These are phyloP conservation scores for Fusarium devonianum DNA, from an alignment of 2,329 filamentous ascomycete species.

Conservation along the genomic window DNA sequence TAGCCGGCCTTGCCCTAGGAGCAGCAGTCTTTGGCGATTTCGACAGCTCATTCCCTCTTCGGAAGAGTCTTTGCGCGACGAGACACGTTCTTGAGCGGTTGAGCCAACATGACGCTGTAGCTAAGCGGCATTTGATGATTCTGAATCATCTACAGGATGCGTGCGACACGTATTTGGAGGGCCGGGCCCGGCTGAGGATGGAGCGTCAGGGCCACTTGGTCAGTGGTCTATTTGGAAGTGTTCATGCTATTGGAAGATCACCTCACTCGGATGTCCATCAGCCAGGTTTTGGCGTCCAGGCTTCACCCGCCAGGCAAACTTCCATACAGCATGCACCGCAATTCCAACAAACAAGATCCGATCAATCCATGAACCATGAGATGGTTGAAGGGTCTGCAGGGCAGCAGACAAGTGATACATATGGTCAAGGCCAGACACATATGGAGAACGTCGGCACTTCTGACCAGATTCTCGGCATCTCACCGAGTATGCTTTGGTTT, in stretches of 20 bases:
- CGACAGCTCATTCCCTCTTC: constrained; percentile 45
- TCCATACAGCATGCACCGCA: background rate
- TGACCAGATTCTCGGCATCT: constrained; percentile 36
- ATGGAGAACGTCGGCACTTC: constrained; percentile 16
- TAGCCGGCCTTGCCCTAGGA: constrained; percentile 53
- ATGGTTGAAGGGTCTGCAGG: background rate
- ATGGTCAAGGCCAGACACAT: constrained; percentile 14
- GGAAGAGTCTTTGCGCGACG: constrained; percentile 37
- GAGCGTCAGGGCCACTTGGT: constrained; percentile 35
- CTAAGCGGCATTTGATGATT: constrained; percentile 35
- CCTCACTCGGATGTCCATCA: background rate
- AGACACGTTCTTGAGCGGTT: constrained; percentile 38
- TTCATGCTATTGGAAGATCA: constrained; percentile 32
- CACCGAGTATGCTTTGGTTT: constrained; percentile 40
- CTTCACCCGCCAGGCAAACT: background rate
- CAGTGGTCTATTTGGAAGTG: constrained; percentile 36
- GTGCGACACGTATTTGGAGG: constrained; percentile 36
- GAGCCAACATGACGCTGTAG: constrained; percentile 26
- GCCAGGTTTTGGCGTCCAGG: background rate
- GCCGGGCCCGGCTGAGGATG: constrained; percentile 34
- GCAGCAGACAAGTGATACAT: background rate
- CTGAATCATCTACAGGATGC: constrained; percentile 36
- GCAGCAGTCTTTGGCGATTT: constrained; percentile 55
- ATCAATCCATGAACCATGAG: background rate
- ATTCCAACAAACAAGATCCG: constrained; percentile 1